Base-by-base conservation (phyloP, 768 basidiomycete species). In the Suillus paluster region DNA sequence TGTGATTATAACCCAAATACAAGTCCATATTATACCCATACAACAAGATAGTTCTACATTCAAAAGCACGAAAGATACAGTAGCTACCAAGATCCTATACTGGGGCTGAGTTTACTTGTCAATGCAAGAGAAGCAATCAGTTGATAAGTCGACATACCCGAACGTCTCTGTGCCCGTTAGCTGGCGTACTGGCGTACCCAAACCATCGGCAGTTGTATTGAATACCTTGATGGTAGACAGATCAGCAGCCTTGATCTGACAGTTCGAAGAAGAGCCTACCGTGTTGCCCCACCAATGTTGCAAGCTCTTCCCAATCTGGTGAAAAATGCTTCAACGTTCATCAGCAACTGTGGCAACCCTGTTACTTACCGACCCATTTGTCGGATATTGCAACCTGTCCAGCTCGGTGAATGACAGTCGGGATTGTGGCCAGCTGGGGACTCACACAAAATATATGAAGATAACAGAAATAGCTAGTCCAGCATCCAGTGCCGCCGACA, bases 401-500 rank as follows among this genome's bases (percentile, higher is more conserved):
- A 60, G 14, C 21, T 58, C 30, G 5, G 27, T 58, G 19, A 58
- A 36, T 8, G 12, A 33, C 6, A 34, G 27, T 5, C n/a, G n/a
- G 11, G 4, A 33, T 4, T 50, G 19, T n/a, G 23, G 17, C 27
- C n/a, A 60, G 27, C 39, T n/a, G 17, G n/a, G 9, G 14, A 77
- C 85, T 44, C 58, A 88, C 88, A 79, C 80, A 72, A 92, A 92
- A 72, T 84, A 92, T 42, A 92, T 84, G 15, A 90, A 71, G 38
- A 92, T 78, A 14, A 86, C 75, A 3, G 88, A 86, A 41, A 91
- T 70, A 1, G 88, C 88, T 5, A 88, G 85, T 19, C 91, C 91
- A 17, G 87, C 84, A 73, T 92, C 90, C 57, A 92, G 77, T 33
- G 90, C 89, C 50, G 90, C 90, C 41, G 88, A 90, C 23, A 91